Evolutionary conservation across 495 filamentous ascomycete genomes (phyloP).

Genomic region (Podospora australis): DNA sequence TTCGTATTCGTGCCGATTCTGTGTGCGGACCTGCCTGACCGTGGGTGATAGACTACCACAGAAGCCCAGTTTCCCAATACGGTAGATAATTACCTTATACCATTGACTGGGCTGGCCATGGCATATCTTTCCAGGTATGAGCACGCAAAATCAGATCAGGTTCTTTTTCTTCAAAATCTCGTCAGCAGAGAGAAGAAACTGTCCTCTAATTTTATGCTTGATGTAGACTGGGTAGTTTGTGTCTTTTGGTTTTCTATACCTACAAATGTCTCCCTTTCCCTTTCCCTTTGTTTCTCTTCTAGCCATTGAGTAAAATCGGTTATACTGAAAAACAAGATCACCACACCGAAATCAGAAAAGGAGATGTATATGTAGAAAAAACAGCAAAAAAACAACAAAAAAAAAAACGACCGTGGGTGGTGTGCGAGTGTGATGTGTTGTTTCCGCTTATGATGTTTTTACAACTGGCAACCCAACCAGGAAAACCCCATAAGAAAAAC

Average conservation of each 20-base stretch:
- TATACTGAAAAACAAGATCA: not conserved
- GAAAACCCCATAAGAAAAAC: not conserved
- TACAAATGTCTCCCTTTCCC: not conserved
- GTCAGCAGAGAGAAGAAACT: no score
- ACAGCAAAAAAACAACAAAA: not conserved
- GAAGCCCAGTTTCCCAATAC: no score
- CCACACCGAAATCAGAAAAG: not conserved
- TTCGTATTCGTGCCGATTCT: no score
- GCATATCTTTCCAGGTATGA: no score
- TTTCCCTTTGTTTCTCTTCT: not conserved
- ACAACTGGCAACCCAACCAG: no score
- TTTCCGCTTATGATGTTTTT: not conserved
- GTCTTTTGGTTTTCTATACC: conserved; percentile 1
- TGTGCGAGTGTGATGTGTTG: not conserved
- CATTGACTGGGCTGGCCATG: no score
- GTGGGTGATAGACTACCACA: no score
- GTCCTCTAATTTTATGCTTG: no score
- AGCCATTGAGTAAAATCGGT: not conserved
- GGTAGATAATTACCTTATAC: no score
- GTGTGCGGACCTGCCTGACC: no score
- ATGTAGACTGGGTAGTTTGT: not conserved
- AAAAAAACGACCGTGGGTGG: not conserved
- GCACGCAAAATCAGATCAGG: no score
- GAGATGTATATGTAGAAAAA: not conserved
- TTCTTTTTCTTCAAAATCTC: no score